Conservation (phyloP, 2,329 filamentous ascomycete genomes). For the Fusarium xylarioides region DNA sequence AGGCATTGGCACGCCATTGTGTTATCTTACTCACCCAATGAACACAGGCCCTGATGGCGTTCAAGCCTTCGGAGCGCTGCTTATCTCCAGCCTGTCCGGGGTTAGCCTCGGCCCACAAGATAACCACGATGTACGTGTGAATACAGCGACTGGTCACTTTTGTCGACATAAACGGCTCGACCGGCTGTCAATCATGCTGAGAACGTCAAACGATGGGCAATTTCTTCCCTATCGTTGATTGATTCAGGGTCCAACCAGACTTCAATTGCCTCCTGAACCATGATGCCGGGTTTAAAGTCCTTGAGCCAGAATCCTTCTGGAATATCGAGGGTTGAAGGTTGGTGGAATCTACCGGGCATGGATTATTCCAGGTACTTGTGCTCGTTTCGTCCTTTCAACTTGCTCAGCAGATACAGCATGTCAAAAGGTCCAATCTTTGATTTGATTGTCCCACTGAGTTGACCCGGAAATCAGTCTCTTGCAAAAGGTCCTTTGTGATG, state of each 20-base stretch:
- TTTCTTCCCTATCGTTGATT: conserved; percentile 2
- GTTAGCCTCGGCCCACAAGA: conserved; percentile 37
- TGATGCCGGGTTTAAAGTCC: background rate
- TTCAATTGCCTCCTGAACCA: background rate
- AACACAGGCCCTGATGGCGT: conserved; percentile 19
- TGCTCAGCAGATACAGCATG: background rate
- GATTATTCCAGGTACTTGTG: background rate
- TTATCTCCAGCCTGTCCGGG: conserved; percentile 42
- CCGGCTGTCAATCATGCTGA: conserved; percentile 18
- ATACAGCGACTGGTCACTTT: conserved; percentile 20
- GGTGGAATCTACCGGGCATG: background rate
- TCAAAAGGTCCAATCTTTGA: background rate
- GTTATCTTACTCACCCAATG: conserved; percentile 28
- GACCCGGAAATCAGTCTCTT: background rate
- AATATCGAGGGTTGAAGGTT: background rate
- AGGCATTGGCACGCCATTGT: conserved; percentile 32
- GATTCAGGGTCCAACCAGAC: conserved; percentile 19
- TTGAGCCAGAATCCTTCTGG: conserved; percentile 13
- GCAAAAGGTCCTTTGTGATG: conserved; percentile 25
- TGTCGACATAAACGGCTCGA: conserved; percentile 28
- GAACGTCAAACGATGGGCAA: conserved; percentile 1
- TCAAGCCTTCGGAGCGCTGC: conserved; percentile 26
- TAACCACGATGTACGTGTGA: conserved; percentile 21
- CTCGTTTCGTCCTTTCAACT: background rate
- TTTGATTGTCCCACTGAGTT: conserved; percentile 9